Evolutionary conservation across 75 land plant species (phyloP), one percentile per base, ranked within the genome.

Genomic region (Picea glauca): DNA sequence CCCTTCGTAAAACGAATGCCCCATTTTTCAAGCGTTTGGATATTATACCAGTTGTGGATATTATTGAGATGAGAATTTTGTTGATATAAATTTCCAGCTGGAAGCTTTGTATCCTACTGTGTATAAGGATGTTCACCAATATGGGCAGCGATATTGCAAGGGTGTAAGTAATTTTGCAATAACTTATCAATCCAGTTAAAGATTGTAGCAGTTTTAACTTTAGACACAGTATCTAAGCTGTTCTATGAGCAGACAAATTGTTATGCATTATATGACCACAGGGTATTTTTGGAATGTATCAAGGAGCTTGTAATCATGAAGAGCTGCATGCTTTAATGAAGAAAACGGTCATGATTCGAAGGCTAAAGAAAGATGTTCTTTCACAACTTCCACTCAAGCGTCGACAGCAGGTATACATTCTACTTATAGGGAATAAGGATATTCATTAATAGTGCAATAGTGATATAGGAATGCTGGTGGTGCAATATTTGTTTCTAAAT

Each of bases 251-350:
- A 32, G 12, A 70, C 46, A 43, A 40, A 2, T 43, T 40, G 23
- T 70, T 70, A 4, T 33, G 13, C 33, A 65, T 9, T 18, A 20
- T 18, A 8, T 46, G 35, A 38, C 57, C 40, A 3, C 82, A 96
- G 99, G 94, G 99, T 43, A 30, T 83, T 15, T 96, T 96, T 89
- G 99, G 99, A 13, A 9, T 85, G 30, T 96, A 92, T 80, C 99
- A 94, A 89, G 99, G 99, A 73, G 88, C 95, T 60, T 91, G 92
- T 82, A 96, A 96, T 82, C 93, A 84, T 78, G 95, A 94, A 67
- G 99, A 96, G 74, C 91, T 96, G 60, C 99, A 96, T 83, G 92
- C 85, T 82, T 80, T 96, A 81, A 89, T 96, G 88, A 96, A 94
- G 77, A 84, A 93, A 62, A 96, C 99, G 31, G 86, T 96, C 7